Percentiles rank a stretch among this genome's conserved stretches.
These are phyloP conservation scores for Clitopilus passeckerianus DNA, from an alignment of 768 basidiomycete genomes.

Conservation along the genomic window DNA sequence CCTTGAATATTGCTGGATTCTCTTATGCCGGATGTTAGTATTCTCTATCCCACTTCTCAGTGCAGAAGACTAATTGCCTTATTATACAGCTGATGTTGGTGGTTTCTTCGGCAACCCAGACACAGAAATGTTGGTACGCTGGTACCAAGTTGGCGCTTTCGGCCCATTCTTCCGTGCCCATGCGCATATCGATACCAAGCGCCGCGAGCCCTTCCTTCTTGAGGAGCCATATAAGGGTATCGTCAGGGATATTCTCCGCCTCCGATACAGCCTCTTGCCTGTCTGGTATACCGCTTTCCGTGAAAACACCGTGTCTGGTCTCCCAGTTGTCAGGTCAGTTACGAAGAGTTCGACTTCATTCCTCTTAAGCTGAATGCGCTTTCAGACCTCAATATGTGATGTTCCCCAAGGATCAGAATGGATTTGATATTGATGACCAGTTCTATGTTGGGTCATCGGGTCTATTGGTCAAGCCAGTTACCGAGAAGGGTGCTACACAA, in stretches of 20 bases:
- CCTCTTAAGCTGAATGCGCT: not conserved
- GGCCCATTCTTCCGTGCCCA: slow-evolving; percentile 98
- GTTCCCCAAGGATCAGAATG: slow-evolving; percentile 84
- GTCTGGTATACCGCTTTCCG: slow-evolving; percentile 98
- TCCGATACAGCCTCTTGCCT: slow-evolving; percentile 84
- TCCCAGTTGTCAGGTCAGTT: slow-evolving; percentile 76
- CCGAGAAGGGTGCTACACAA: slow-evolving; percentile 62
- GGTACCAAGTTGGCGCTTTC: slow-evolving; percentile 96
- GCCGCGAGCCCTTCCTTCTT: slow-evolving; percentile 90
- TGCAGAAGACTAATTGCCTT: slow-evolving; percentile 2
- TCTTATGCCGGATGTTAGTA: slow-evolving; percentile 84
- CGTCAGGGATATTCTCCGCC: slow-evolving; percentile 68
- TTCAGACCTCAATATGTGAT: slow-evolving; percentile 90
- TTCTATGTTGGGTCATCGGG: slow-evolving; percentile 89
- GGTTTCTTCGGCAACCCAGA: slow-evolving; percentile 98
- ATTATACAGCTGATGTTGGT: slow-evolving; percentile 81
- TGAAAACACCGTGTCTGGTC: slow-evolving; percentile 75
- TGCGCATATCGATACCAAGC: slow-evolving; percentile 96
- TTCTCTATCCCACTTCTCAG: not conserved
- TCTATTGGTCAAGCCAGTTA: slow-evolving; percentile 88
- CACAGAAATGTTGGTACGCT: slow-evolving; percentile 90
- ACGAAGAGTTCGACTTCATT: not conserved
- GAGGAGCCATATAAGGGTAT: slow-evolving; percentile 88
- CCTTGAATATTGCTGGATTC: slow-evolving; percentile 87
- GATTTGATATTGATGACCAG: slow-evolving; percentile 91